These are phyloP conservation scores for Dactylorhiza incarnata DNA, from an alignment of 106 monocot species.

Conservation along the genomic window DNA sequence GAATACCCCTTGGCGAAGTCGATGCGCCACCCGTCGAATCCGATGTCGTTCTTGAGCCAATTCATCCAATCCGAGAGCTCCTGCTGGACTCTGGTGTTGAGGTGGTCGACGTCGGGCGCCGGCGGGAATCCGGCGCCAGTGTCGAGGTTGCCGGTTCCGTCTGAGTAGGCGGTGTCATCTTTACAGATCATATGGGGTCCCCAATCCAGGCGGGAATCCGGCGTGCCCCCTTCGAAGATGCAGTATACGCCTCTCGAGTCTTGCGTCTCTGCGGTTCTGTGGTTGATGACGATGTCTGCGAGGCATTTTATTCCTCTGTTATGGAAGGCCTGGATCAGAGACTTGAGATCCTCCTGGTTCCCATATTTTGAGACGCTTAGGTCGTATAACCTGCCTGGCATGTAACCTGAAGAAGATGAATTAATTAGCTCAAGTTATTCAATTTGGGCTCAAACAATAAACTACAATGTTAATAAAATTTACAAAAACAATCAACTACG, in stretches of 20 bases:
- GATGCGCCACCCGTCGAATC: constrained; percentile 65
- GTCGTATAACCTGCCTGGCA: constrained; percentile 61
- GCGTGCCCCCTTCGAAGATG: constrained; percentile 73
- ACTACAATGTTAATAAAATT: too few species aligned
- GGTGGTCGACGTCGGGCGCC: constrained; percentile 66
- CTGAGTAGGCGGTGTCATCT: constrained; percentile 45
- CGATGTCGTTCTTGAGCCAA: constrained; percentile 56
- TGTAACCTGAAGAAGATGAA: constrained; percentile 34
- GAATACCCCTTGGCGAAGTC: constrained; percentile 65
- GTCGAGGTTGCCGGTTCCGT: constrained; percentile 68
- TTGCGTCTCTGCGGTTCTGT: constrained; percentile 39
- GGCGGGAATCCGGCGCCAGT: constrained; percentile 37
- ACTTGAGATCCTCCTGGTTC: constrained; percentile 31
- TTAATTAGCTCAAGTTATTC: too few species aligned
- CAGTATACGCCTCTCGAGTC: constrained; percentile 56
- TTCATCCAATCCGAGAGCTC: constrained; percentile 61
- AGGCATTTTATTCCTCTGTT: constrained; percentile 37
- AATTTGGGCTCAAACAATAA: too few species aligned
- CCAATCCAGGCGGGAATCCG: constrained; percentile 62
- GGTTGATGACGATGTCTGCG: constrained; percentile 77
- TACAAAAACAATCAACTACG: too few species aligned
- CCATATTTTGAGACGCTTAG: constrained; percentile 46
- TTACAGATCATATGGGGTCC: constrained; percentile 58
- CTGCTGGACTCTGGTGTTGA: constrained; percentile 41
- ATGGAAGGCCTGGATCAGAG: constrained; percentile 50